Base-by-base conservation (phyloP, 1,284 basidiomycete genomes). In the Cryptococcus floricola region DNA sequence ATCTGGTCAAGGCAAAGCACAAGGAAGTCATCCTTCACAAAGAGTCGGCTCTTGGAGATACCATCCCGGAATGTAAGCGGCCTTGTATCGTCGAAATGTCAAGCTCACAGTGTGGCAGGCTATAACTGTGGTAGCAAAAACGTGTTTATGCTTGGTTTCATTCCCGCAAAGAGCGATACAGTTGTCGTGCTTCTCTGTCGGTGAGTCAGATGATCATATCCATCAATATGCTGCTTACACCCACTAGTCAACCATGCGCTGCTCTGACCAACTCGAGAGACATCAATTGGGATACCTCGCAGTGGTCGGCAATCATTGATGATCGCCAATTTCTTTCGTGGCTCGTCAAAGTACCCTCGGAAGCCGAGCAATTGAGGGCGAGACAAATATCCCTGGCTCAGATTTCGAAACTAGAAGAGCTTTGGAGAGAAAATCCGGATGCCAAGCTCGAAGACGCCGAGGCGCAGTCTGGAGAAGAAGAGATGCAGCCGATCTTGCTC, bases 121-220 rank as follows among this genome's bases (percentile, higher is more conserved):
- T 99, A 98, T 81, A 94, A 95, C 73, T 99, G 96, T 71, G 96
- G 96, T n/a, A 93, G 90, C 80, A 98, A 98, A 79, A 99, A 99
- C 66, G 95, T 97, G 27, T 99, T 99, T 72, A 91, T 98, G 85
- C 84, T 99, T 19, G 96, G 96, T 2, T 99, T 99, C 74, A 98
- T 99, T 66, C 96, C 96, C 3, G 96, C 96, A 14, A 98, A 98
- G 80, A 93, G 91, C 71, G 96, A 98, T 71, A 97, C 96, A 0
- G 95, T 98, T 43, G 96, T 99, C 45, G 94, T 98, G 25, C 81
- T 99, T n/a, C 83, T 99, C 19, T 99, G 96, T 75, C 88, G 95
- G 87, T 91, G 68, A 63, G 88, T 64, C 14, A 28, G 4, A 23
- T 39, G 25, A 18, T 18, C 28, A 41, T 16, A 18, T 2, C 27